Evolutionary conservation across 176 grass and related monocot genomes (phyloP).

Genomic region (Cymbopogon citratus): DNA sequence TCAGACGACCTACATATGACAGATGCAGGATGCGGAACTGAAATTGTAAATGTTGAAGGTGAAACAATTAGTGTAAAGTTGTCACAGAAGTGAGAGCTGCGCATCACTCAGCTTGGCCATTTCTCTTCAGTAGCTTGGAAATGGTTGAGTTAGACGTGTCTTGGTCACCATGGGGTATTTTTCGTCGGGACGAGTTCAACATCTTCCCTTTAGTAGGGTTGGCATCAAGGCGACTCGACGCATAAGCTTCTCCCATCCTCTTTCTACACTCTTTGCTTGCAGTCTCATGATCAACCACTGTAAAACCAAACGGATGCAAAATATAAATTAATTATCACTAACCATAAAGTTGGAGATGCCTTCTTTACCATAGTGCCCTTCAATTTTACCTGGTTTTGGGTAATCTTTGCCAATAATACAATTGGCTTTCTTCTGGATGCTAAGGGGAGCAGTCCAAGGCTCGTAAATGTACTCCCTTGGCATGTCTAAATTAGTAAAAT

Average conservation of each 20-base stretch:
- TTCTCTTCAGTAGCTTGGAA: conserved; percentile 19
- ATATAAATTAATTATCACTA: background rate
- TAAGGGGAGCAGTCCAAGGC: conserved; percentile 83
- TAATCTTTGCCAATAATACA: conserved; percentile 86
- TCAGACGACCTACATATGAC: background rate
- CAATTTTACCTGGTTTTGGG: conserved; percentile 66
- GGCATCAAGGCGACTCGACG: background rate
- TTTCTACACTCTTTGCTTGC: conserved; percentile 77
- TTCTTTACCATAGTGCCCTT: background rate
- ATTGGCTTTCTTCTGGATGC: conserved; percentile 76
- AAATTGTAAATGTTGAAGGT: background rate
- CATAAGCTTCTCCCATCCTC: conserved; percentile 76
- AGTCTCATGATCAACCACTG: conserved; percentile 67
- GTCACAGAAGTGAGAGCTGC: background rate
- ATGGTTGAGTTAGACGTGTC: background rate
- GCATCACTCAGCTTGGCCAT: background rate
- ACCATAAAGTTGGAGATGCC: background rate
- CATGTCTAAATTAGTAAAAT: conserved; percentile 46
- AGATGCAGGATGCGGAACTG: background rate
- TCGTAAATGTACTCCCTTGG: conserved; percentile 92
- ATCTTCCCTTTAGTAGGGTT: conserved; percentile 12
- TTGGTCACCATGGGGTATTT: conserved; percentile 5
- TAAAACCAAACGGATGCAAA: conserved; percentile 9
- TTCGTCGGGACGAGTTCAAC: conserved; percentile 10
- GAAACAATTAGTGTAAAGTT: background rate